phyloP scores from a whole-genome alignment of 768 basidiomycete genomes.

The Termitomyces sp. region DNA sequence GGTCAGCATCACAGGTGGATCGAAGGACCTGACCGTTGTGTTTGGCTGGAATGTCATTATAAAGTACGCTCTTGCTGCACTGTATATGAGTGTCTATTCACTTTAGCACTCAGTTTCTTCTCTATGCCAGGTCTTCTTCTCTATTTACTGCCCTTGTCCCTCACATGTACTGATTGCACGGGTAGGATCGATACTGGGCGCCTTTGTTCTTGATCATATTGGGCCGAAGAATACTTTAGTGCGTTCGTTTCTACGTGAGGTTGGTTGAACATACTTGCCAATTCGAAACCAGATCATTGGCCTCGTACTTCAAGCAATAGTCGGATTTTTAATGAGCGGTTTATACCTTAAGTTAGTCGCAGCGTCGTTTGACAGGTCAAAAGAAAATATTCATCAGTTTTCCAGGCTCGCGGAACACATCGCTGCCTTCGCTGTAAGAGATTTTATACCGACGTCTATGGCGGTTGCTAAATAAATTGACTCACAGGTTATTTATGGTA shows the following conservation, averaged over 20 bases:
- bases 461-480: not conserved
- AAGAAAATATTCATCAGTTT: not conserved
- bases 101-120: conserved; percentile 24
- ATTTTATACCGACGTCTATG: not conserved
- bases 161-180: conserved; percentile 32
- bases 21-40: conserved; percentile 48
- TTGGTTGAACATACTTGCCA: not conserved
- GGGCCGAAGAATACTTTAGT: conserved; percentile 78
- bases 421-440: conserved; percentile 64
- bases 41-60: conserved; percentile 89
- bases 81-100: not conserved
- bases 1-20: conserved; percentile 53
- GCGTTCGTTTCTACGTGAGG: not conserved
- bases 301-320: conserved; percentile 63
- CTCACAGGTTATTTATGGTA: conserved; percentile 73
- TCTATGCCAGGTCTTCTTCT: conserved; percentile 32
- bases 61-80: conserved; percentile 44
- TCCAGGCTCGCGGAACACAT: conserved; percentile 54
- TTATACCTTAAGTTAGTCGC: conserved; percentile 48
- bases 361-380: not conserved
- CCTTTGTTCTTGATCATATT: conserved; percentile 69
- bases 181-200: conserved; percentile 64
- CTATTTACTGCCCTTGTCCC: not conserved
- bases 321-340: conserved; percentile 90
- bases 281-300: conserved; percentile 51